phyloP scores from a whole-genome alignment of 2,329 filamentous ascomycete genomes.

The Aspergillus melleus region DNA sequence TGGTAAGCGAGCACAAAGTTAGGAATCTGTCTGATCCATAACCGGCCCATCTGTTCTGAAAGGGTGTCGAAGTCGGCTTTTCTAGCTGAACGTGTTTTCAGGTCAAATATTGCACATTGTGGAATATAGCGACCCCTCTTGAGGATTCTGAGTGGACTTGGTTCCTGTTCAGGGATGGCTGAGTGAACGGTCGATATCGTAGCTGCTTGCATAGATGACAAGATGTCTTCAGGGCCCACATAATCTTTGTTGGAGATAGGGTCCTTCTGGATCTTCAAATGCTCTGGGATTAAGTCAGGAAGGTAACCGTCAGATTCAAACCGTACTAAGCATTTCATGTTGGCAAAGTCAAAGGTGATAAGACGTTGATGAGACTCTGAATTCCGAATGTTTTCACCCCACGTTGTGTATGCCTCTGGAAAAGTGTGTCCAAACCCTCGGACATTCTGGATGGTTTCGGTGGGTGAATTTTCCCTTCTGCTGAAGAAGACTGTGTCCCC shows the following conservation, averaged over 20 bases:
- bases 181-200: too few species aligned
- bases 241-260: too few species aligned
- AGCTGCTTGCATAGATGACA: constrained; percentile 22
- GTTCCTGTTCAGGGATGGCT: too few species aligned
- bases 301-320: constrained; percentile 62
- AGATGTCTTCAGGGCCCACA: too few species aligned
- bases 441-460: constrained; percentile 56
- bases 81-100: constrained; percentile 51
- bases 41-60: too few species aligned
- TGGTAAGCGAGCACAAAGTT: constrained; percentile 57
- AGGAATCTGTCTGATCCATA: constrained; percentile 54
- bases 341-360: constrained; percentile 59
- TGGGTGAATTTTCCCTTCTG: constrained; percentile 62
- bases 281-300: too few species aligned
- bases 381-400: constrained; percentile 57
- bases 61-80: constrained; percentile 42
- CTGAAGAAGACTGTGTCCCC: too few species aligned
- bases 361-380: constrained; percentile 65
- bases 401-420: constrained; percentile 65
- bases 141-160: too few species aligned
- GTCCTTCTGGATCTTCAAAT: too few species aligned
- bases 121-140: constrained; percentile 24
- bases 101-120: constrained; percentile 52
- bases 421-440: constrained; percentile 66
- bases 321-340: constrained; percentile 53